Evolutionary conservation across 2,329 filamentous ascomycete genomes (phyloP).

Genomic region (Penicillium sp.): DNA sequence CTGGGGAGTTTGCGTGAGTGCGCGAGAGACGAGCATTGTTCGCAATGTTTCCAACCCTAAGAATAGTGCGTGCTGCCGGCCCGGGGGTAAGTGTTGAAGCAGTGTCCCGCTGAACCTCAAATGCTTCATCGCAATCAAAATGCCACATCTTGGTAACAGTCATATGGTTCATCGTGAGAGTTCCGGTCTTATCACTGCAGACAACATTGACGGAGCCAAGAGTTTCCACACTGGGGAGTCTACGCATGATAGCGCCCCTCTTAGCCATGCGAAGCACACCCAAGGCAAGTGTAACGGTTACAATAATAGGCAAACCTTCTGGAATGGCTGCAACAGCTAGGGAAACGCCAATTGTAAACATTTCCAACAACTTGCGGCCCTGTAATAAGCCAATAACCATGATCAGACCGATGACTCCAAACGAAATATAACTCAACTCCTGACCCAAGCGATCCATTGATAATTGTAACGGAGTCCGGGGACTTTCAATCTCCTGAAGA

Average conservation of each 20-base stretch:
- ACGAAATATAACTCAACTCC: slow-evolving; percentile 94
- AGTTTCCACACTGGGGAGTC: slow-evolving; percentile 95
- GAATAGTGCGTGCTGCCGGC: slow-evolving; percentile 73
- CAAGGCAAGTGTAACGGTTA: slow-evolving; percentile 91
- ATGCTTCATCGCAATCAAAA: slow-evolving; percentile 66
- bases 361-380: slow-evolving; percentile 85
- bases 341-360: slow-evolving; percentile 97
- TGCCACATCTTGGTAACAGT: slow-evolving; percentile 96
- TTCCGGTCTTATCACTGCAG: slow-evolving; percentile 97
- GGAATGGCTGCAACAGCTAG: slow-evolving; percentile 95
- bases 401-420: slow-evolving; percentile 90
- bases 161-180: slow-evolving; percentile 97
- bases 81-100: slow-evolving; percentile 60
- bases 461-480: slow-evolving; percentile 86
- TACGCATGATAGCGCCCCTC: slow-evolving; percentile 90
- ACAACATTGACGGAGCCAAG: slow-evolving; percentile 99
- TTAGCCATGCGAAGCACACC: slow-evolving; percentile 96
- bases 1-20: slow-evolving; percentile 67
- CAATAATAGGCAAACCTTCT: slow-evolving; percentile 95
- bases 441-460: slow-evolving; percentile 98
- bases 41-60: slow-evolving; percentile 93
- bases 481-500: slow-evolving; percentile 91
- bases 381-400: slow-evolving; percentile 87
- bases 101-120: slow-evolving; percentile 59
- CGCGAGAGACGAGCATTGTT: slow-evolving; percentile 87